These are phyloP conservation scores for Andrographis paniculata DNA, from an alignment of 305 asterid species.

Conservation along the genomic window DNA sequence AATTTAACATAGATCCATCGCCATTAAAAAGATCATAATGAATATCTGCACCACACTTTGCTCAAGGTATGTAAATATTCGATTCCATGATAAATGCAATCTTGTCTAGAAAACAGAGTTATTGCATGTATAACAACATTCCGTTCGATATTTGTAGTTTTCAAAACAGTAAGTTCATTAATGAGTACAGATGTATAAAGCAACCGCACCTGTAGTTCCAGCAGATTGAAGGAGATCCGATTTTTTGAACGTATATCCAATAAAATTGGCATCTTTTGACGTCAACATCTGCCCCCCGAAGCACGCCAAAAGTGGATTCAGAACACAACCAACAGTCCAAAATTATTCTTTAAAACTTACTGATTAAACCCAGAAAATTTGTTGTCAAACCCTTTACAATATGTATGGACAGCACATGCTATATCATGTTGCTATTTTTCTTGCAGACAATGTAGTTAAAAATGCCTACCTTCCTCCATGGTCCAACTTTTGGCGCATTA, in stretches of 20 bases:
- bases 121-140: no score
- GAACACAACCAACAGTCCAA: background rate
- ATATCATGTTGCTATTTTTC: background rate
- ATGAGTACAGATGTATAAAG: background rate
- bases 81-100: background rate
- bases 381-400: no score
- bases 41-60: background rate
- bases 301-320: background rate
- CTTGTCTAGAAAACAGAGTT: background rate
- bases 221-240: slow-evolving; percentile 76
- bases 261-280: slow-evolving; percentile 87
- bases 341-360: no score
- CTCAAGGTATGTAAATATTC: no score
- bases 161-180: no score
- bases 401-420: no score
- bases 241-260: slow-evolving; percentile 95
- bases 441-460: background rate
- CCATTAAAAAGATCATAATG: background rate
- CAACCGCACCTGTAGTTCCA: slow-evolving; percentile 58
- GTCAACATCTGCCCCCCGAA: slow-evolving; percentile 74
- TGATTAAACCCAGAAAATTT: no score
- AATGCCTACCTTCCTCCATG: slow-evolving; percentile 83
- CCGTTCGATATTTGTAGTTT: no score
- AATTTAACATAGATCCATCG: no score
- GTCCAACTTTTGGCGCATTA: slow-evolving; percentile 69